These are phyloP conservation scores for Xylaria intraflava DNA, from an alignment of 495 filamentous ascomycete species.

Conservation along the genomic window DNA sequence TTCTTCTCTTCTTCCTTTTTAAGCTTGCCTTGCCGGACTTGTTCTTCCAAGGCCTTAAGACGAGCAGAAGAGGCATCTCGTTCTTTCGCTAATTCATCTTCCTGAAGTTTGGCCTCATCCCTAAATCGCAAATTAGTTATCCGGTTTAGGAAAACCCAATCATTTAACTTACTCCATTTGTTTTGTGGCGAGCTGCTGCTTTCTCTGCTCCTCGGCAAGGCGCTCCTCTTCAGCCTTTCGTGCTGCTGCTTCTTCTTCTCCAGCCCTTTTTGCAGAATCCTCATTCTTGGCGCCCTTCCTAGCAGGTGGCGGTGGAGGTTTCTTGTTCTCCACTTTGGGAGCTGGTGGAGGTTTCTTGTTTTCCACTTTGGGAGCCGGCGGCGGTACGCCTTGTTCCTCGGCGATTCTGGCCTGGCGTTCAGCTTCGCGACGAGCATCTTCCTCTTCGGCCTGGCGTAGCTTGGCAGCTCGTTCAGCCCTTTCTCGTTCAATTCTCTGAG, in stretches of 20 bases:
- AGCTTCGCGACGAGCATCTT: slow-evolving; percentile 83
- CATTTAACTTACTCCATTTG: slow-evolving; percentile 71
- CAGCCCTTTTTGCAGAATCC: slow-evolving; percentile 24
- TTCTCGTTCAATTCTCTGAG: slow-evolving; percentile 84
- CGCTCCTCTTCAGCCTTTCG: slow-evolving; percentile 48
- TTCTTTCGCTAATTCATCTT: slow-evolving; percentile 72
- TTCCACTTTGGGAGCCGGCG: slow-evolving; percentile 48
- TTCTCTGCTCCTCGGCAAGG: slow-evolving; percentile 63
- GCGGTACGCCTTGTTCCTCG: slow-evolving; percentile 68
- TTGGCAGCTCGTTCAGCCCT: slow-evolving; percentile 80
- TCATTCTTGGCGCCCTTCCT: slow-evolving; percentile 30
- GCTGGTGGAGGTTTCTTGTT: slow-evolving; percentile 82
- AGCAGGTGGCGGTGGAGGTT: slow-evolving; percentile 42
- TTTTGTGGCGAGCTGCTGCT: slow-evolving; percentile 65
- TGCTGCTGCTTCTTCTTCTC: slow-evolving; percentile 42
- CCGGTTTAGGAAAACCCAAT: neutral
- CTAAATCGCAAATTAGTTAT: slow-evolving; percentile 37
- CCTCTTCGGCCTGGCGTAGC: slow-evolving; percentile 82
- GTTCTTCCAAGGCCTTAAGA: slow-evolving; percentile 83
- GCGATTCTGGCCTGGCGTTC: slow-evolving; percentile 80
- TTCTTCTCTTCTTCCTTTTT: slow-evolving; percentile 95
- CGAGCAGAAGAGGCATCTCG: slow-evolving; percentile 75
- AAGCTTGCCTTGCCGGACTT: slow-evolving; percentile 89
- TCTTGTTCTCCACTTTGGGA: slow-evolving; percentile 59
- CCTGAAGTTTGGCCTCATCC: slow-evolving; percentile 65